Evolutionary conservation across 495 filamentous ascomycete genomes (phyloP), one percentile per base, ranked within the genome.

Genomic region (Xylaria nigripes): DNA sequence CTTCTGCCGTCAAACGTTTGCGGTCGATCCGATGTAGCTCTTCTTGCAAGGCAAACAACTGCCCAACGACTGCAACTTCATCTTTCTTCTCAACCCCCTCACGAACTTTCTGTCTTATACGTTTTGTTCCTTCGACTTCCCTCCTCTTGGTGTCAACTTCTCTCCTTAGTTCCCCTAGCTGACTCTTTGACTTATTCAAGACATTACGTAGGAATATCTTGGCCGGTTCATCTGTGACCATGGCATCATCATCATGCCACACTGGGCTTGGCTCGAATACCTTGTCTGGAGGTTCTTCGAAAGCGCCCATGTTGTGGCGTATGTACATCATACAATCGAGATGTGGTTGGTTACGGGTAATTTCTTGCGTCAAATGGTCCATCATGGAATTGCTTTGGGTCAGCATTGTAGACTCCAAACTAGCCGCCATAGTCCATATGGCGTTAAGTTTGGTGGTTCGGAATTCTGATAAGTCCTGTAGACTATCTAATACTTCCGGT

Each of bases 321-420:
- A 91, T 81, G 70, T 94, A 99, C 94, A 99, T 99, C 75, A 92
- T 86, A 24, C 90, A 94, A 66, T 99, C 94, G 7, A 97, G 77
- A 13, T 81, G 76, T 1, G 94, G 93, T 48, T 86, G 78, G 62
- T 99, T 99, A 29, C 91, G 82, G 2, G 86, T 82, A 46, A 99
- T 92, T 63, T 96, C 92, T 34, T 79, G 77, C 29, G 83, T 68
- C 6, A 95, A 79, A 57, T 84, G 82, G 6, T 81, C 70, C 48
- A 94, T 73, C 47, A 85, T 79, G n/a, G 82, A 76, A 3, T 77
- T 78, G 63, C 89, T 87, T 45, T 83, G 81, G 48, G 81, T 74
- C 13, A 96, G 76, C 57, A 85, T 86, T 21, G 70, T 68, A 25
- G 76, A 79, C 68, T 99, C 93, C n/a, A 97, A 76, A 52, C 83